Percentiles rank a stretch among this genome's conserved stretches.
phyloP scores from a whole-genome alignment of 2,329 filamentous ascomycete species.

The Calonectria hawksworthii region DNA sequence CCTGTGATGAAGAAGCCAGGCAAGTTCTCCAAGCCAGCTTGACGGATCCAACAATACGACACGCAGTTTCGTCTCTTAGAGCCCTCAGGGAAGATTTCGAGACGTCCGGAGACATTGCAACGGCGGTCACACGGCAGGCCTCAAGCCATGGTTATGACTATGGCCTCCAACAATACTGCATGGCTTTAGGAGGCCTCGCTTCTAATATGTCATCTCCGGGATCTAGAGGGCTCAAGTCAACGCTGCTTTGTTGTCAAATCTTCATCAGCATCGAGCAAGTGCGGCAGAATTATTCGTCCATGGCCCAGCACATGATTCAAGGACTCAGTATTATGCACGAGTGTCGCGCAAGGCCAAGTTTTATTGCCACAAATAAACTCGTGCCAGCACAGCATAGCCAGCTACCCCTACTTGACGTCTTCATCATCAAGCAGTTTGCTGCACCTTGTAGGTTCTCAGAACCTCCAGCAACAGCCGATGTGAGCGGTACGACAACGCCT shows the following conservation, averaged over 20 bases:
- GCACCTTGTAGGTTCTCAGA: slow-evolving; percentile 59
- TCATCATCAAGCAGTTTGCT: slow-evolving; percentile 58
- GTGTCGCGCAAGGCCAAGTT: slow-evolving; percentile 53
- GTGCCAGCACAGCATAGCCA: slow-evolving; percentile 48
- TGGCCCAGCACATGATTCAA: slow-evolving; percentile 58
- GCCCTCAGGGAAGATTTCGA: slow-evolving; percentile 57
- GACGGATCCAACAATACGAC: slow-evolving; percentile 52
- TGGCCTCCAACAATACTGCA: slow-evolving; percentile 58
- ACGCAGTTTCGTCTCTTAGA: slow-evolving; percentile 57
- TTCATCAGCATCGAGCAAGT: slow-evolving; percentile 64
- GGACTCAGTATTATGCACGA: slow-evolving; percentile 61
- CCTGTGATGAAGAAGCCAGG: slow-evolving; percentile 55
- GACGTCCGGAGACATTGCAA: slow-evolving; percentile 43
- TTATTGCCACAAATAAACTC: slow-evolving; percentile 45
- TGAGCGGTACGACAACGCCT: slow-evolving; percentile 34
- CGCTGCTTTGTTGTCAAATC: slow-evolving; percentile 61
- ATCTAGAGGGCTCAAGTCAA: slow-evolving; percentile 51
- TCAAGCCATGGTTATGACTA: slow-evolving; percentile 45
- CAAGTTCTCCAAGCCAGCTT: slow-evolving; percentile 55
- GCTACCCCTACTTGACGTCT: slow-evolving; percentile 57
- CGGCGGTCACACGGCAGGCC: slow-evolving; percentile 45
- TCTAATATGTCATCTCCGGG: slow-evolving; percentile 53
- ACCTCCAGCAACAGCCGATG: slow-evolving; percentile 33
- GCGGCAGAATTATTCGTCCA: slow-evolving; percentile 54
- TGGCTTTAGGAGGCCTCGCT: slow-evolving; percentile 56